Evolutionary conservation across 768 basidiomycete genomes (phyloP).

Genomic region (Candolleomyces eurysporus): DNA sequence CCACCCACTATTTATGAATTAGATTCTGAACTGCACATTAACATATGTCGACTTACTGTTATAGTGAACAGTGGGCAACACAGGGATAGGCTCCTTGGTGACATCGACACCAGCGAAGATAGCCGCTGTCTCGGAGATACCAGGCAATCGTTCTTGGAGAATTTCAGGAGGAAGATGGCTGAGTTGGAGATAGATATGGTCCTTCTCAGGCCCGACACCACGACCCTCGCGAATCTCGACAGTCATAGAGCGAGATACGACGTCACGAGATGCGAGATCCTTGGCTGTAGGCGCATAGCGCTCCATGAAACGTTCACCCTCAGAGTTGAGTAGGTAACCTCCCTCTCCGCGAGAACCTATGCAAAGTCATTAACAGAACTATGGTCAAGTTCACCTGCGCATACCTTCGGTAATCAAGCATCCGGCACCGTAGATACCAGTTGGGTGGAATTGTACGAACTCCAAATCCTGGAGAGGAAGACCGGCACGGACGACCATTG

Average conservation of each 20-base stretch:
- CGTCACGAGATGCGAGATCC: slow-evolving; percentile 98
- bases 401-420: slow-evolving; percentile 97
- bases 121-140: slow-evolving; percentile 99
- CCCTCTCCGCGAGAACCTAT: slow-evolving; percentile 97
- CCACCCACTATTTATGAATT: slow-evolving; percentile 76
- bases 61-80: slow-evolving; percentile 97
- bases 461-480: slow-evolving; percentile 95
- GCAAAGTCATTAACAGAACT: not conserved
- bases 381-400: not conserved
- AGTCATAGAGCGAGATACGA: slow-evolving; percentile 99
- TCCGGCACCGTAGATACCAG: slow-evolving; percentile 98
- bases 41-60: slow-evolving; percentile 67
- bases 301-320: slow-evolving; percentile 99
- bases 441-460: slow-evolving; percentile 99
- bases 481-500: slow-evolving; percentile 96
- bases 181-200: slow-evolving; percentile 95
- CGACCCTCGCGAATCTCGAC: slow-evolving; percentile 98
- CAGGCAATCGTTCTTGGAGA: slow-evolving; percentile 93
- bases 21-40: not conserved
- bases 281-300: slow-evolving; percentile 99
- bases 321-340: slow-evolving; percentile 95
- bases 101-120: slow-evolving; percentile 99
- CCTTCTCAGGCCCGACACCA: slow-evolving; percentile 97
- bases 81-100: slow-evolving; percentile 99
- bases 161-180: slow-evolving; percentile 96